Conservation (phyloP, 73 alveolate species). For the Paramecium octaurelia region DNA sequence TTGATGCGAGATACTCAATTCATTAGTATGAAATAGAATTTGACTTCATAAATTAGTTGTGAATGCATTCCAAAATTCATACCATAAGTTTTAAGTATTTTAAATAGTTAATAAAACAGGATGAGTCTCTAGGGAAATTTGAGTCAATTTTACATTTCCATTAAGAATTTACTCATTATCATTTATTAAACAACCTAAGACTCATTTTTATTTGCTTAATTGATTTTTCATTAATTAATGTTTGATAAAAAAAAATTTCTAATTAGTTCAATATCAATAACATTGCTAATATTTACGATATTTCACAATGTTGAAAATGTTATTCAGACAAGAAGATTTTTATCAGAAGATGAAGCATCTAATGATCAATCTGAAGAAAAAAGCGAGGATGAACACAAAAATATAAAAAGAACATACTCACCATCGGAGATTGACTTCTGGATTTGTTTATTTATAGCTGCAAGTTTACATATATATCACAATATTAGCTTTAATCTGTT, state of each 20-base stretch:
- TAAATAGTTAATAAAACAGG: neutral
- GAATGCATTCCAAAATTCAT: neutral
- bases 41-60: neutral
- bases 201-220: neutral
- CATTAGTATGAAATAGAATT: neutral
- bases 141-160: neutral
- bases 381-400: neutral
- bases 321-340: neutral
- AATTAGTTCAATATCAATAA: neutral
- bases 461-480: neutral
- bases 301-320: neutral
- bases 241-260: constrained; percentile 17
- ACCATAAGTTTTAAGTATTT: neutral
- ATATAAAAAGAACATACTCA: neutral
- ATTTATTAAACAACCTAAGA: neutral
- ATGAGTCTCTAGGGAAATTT: neutral
- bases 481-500: constrained; percentile 67
- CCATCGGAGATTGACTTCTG: neutral
- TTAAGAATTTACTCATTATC: neutral
- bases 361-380: neutral
- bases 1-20: neutral
- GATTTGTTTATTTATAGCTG: constrained; percentile 12
- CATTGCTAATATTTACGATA: neutral
- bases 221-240: constrained; percentile 14
- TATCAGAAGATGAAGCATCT: neutral